These are phyloP conservation scores for Cercophora newfieldiana DNA, from an alignment of 495 filamentous ascomycete genomes.

Conservation along the genomic window DNA sequence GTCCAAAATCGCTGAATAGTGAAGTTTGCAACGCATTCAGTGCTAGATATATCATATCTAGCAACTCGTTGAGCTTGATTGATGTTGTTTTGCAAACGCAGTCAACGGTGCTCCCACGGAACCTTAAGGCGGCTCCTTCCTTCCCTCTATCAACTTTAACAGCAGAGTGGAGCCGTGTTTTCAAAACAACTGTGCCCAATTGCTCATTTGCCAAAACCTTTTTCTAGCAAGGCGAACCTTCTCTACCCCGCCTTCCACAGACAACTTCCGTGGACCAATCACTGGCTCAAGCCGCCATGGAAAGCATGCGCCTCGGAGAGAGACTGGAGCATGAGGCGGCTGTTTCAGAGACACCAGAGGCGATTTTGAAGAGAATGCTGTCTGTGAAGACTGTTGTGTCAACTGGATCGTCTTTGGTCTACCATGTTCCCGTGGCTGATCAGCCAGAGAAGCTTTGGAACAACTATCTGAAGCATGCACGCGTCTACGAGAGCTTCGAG, in stretches of 20 bases:
- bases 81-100: conserved; percentile 12
- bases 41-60: conserved; percentile 13
- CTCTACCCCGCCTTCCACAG: conserved; percentile 12
- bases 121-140: conserved; percentile 12
- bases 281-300: conserved; percentile 12
- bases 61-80: conserved; percentile 11
- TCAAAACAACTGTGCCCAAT: conserved; percentile 12
- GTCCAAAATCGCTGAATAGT: conserved; percentile 12
- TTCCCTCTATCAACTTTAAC: conserved; percentile 12
- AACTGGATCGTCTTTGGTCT: conserved; percentile 12
- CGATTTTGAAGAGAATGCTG: conserved; percentile 10
- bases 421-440: conserved; percentile 7
- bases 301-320: conserved; percentile 11
- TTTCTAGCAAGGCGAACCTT: conserved; percentile 12
- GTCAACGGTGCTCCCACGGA: conserved; percentile 11
- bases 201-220: conserved; percentile 7
- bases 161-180: conserved; percentile 10
- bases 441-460: conserved; percentile 11
- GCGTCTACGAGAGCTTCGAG: conserved; percentile 8
- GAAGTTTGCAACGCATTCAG: conserved; percentile 13
- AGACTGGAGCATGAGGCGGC: conserved; percentile 10
- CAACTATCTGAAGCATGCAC: conserved; percentile 10
- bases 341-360: conserved; percentile 9
- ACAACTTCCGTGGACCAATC: conserved; percentile 12
- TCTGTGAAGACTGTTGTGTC: conserved; percentile 10